Evolutionary conservation across 2,329 filamentous ascomycete genomes (phyloP).

Genomic region (Rhinocladiella similis): DNA sequence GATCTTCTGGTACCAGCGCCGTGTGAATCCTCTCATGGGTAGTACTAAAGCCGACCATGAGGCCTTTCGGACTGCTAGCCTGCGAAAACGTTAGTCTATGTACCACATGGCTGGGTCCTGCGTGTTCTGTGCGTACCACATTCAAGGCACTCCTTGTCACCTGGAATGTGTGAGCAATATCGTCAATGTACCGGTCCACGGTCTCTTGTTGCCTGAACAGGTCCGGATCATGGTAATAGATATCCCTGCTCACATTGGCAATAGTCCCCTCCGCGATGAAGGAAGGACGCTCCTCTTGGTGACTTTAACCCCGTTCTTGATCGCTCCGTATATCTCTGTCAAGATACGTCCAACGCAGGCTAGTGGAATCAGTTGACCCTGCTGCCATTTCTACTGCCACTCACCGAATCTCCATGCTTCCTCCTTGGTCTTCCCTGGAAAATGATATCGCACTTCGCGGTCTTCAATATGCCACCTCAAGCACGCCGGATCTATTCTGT

Average conservation of each 20-base stretch:
- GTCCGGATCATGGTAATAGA: conserved; percentile 63
- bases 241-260: conserved; percentile 48
- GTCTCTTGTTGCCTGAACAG: conserved; percentile 58
- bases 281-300: conserved; percentile 54
- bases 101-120: not conserved
- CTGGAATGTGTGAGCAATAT: conserved; percentile 60
- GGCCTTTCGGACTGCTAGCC: conserved; percentile 46
- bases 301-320: conserved; percentile 49
- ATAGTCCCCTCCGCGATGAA: not conserved
- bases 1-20: conserved; percentile 14
- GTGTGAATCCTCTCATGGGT: not conserved
- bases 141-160: conserved; percentile 57
- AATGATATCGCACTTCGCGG: conserved; percentile 43
- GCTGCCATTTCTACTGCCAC: conserved; percentile 20
- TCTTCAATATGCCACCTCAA: conserved; percentile 19
- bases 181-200: conserved; percentile 61
- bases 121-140: conserved; percentile 46
- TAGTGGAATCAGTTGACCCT: conserved; percentile 9
- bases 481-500: conserved; percentile 32
- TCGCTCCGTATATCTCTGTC: conserved; percentile 54
- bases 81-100: conserved; percentile 25
- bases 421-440: conserved; percentile 55
- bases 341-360: conserved; percentile 45
- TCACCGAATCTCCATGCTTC: conserved; percentile 62
- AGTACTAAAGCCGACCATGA: conserved; percentile 37